Conservation (phyloP, 352 stramenopile species). For the Peronospora farinosa region DNA sequence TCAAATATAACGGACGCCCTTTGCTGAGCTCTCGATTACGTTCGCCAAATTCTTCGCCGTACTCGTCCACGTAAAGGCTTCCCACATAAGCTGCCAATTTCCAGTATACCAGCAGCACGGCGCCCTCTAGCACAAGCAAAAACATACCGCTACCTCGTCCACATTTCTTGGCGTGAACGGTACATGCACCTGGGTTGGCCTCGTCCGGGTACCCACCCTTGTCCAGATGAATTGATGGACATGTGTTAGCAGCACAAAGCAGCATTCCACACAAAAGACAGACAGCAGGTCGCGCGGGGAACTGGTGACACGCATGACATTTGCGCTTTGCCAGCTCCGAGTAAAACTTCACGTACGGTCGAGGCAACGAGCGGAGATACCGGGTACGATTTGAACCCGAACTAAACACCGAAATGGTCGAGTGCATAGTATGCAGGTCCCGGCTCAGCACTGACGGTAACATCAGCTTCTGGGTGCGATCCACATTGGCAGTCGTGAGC, state of each 20-base stretch:
- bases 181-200: conserved; percentile 76
- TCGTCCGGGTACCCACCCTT: conserved; percentile 71
- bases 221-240: conserved; percentile 60
- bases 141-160: conserved; percentile 79
- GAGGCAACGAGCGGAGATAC: conserved; percentile 66
- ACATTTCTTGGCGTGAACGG: conserved; percentile 81
- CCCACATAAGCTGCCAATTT: conserved; percentile 79
- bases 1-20: conserved; percentile 73
- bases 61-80: conserved; percentile 84
- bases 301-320: conserved; percentile 68
- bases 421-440: conserved; percentile 76
- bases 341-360: conserved; percentile 83
- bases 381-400: conserved; percentile 58
- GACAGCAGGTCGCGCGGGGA: conserved; percentile 73
- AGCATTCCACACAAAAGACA: conserved; percentile 79
- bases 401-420: conserved; percentile 62
- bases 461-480: conserved; percentile 28
- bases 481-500: conserved; percentile 58
- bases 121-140: conserved; percentile 74
- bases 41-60: conserved; percentile 84
- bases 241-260: conserved; percentile 77
- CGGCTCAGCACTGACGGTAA: conserved; percentile 43
- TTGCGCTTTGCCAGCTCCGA: conserved; percentile 75
- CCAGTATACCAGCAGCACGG: conserved; percentile 81
- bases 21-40: conserved; percentile 77